Percentiles rank a stretch among this genome's conserved stretches.
phyloP scores from a whole-genome alignment of 2,329 filamentous ascomycete species.

The Clarireedia homoeocarpa region DNA sequence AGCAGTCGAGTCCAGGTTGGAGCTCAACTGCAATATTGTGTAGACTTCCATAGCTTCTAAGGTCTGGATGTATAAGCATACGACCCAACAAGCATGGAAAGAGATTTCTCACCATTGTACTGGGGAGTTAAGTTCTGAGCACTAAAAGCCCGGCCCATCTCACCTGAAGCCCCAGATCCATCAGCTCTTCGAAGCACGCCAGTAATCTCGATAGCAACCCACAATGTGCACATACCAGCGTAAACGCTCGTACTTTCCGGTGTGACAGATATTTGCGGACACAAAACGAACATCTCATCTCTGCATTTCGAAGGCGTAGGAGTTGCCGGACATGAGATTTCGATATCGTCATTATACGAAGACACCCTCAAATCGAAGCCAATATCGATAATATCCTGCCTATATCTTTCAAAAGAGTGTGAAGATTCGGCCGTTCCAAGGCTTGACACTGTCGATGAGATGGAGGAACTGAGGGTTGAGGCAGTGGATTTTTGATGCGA shows the following conservation, averaged over 20 bases:
- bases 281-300: constrained; percentile 17
- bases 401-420: constrained; percentile 11
- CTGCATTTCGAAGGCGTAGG: not conserved
- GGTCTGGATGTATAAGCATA: constrained; percentile 10
- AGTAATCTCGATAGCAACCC: constrained; percentile 31
- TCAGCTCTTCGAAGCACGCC: constrained; percentile 23
- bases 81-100: not conserved
- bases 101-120: not conserved
- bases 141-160: not conserved
- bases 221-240: constrained; percentile 26
- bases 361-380: constrained; percentile 13
- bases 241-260: constrained; percentile 27
- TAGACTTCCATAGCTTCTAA: constrained; percentile 20
- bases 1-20: constrained; percentile 19
- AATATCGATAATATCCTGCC: constrained; percentile 18
- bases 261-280: constrained; percentile 26
- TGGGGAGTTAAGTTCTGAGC: constrained; percentile 1
- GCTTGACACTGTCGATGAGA: not conserved
- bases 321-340: constrained; percentile 2
- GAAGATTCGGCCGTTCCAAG: not conserved
- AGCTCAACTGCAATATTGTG: constrained; percentile 26
- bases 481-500: constrained; percentile 17
- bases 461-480: not conserved
- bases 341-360: constrained; percentile 9
- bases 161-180: constrained; percentile 7